Evolutionary conservation across 2,329 filamentous ascomycete species (phyloP), one percentile per base, ranked within the genome.

Genomic region (Triangularia setosa): DNA sequence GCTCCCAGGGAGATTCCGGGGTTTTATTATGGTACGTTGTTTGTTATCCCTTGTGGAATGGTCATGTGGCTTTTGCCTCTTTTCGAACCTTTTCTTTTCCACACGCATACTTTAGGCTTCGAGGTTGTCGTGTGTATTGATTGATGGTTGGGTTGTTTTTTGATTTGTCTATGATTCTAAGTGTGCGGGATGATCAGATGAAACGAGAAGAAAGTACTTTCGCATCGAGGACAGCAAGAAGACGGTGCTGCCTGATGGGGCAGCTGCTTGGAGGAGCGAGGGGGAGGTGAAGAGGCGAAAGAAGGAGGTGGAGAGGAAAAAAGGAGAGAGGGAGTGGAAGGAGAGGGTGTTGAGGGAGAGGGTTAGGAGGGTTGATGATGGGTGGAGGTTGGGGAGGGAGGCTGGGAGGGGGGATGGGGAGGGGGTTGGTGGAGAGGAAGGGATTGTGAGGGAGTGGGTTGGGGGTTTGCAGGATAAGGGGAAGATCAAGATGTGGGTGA

Each of bases 161-260:
- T 53, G 8, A 9, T 53, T 53, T 53, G 8, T 21, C 18, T 21
- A 3, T 53, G 48, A n/a, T n/a, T n/a, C n/a, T n/a, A n/a, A n/a
- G n/a, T n/a, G n/a, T 53, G 48, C 16, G 18, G 23, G 27, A 30
- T 30, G 12, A 52, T 23, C 11, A 55, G 52, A 55, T 16, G 52
- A 24, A 4, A 23, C 2, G 4, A 90, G 27, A 11, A 28, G 52
- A 16, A 55, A 55, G n/a, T 55, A 55, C 71, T 91, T 90, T 75
- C 88, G 86, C 70, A 83, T 91, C 58, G 84, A 89, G 72, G 82
- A 80, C 55, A 79, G 84, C 44, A 80, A 18, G n/a, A 48, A 83
- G 25, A 71, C 69, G 1, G 71, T 85, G 0, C 81, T 85, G 0
- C 67, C 25, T 0, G n/a, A 25, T 14, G 68, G 61, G 12, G 40